These are phyloP conservation scores for Ramularia endophylla DNA, from an alignment of 2,329 filamentous ascomycete species.

Conservation along the genomic window DNA sequence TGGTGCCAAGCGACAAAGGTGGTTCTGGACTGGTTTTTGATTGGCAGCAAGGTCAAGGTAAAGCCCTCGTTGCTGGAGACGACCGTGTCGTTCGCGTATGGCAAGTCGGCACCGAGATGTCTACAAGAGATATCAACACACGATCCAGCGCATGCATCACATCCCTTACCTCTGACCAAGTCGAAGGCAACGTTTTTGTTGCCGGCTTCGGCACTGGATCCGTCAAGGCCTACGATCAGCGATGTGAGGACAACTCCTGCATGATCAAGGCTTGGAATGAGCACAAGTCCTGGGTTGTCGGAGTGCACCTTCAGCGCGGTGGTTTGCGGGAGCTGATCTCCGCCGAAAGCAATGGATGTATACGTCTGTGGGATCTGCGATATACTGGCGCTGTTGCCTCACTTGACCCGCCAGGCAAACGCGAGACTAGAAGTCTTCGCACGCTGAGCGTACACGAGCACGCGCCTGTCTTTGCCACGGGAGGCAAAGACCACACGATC, in stretches of 20 bases:
- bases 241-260: constrained; percentile 74
- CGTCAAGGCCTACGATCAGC: constrained; percentile 88
- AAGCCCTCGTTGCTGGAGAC: constrained; percentile 91
- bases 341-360: constrained; percentile 85
- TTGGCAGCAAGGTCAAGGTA: constrained; percentile 97
- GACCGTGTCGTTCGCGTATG: constrained; percentile 93
- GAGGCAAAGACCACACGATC: constrained; percentile 79
- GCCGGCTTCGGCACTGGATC: constrained; percentile 96
- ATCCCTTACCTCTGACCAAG: constrained; percentile 92
- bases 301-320: constrained; percentile 93
- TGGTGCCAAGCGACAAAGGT: constrained; percentile 79
- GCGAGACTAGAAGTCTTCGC: constrained; percentile 46
- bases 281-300: constrained; percentile 91
- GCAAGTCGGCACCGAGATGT: constrained; percentile 91
- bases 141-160: constrained; percentile 94
- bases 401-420: constrained; percentile 42
- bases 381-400: constrained; percentile 43
- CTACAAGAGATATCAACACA: constrained; percentile 86
- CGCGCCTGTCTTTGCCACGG: constrained; percentile 90
- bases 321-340: constrained; percentile 87
- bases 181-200: constrained; percentile 92
- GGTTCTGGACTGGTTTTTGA: constrained; percentile 96
- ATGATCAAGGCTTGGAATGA: constrained; percentile 98
- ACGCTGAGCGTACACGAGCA: constrained; percentile 94
- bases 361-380: constrained; percentile 93